These are phyloP conservation scores for Chlamydomonas asymmetrica DNA, from an alignment of 139 green algal species.

Conservation along the genomic window DNA sequence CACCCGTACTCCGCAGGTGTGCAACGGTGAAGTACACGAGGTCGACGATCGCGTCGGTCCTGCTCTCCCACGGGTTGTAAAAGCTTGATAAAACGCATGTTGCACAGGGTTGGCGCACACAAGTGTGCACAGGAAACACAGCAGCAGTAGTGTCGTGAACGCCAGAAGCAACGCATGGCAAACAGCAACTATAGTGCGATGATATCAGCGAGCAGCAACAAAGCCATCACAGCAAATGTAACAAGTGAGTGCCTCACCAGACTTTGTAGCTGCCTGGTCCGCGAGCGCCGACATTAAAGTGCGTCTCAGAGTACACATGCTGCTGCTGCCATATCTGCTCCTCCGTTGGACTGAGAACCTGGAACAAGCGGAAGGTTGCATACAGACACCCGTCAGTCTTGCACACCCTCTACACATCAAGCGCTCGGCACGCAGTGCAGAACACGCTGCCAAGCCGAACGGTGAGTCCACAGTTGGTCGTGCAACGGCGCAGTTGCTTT, in stretches of 20 bases:
- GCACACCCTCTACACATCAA: too few species aligned
- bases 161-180: neutral
- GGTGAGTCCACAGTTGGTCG: too few species aligned
- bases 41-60: conserved; percentile 51
- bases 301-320: conserved; percentile 52
- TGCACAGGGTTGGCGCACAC: too few species aligned
- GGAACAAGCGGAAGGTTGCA: too few species aligned
- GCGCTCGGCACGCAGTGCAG: too few species aligned
- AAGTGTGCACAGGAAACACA: too few species aligned
- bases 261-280: conserved; percentile 58
- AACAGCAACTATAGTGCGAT: neutral
- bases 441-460: too few species aligned
- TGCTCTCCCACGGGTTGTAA: conserved; percentile 49
- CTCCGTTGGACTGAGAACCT: conserved; percentile 42
- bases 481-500: too few species aligned
- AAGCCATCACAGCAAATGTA: too few species aligned
- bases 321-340: conserved; percentile 55
- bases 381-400: too few species aligned
- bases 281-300: conserved; percentile 57
- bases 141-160: neutral
- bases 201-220: neutral
- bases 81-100: too few species aligned
- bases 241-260: conserved; percentile 37
- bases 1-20: conserved; percentile 34
- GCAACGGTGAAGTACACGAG: conserved; percentile 64